Evolutionary conservation across 106 monocot genomes (phyloP).

Genomic region (Dioscorea alata): DNA sequence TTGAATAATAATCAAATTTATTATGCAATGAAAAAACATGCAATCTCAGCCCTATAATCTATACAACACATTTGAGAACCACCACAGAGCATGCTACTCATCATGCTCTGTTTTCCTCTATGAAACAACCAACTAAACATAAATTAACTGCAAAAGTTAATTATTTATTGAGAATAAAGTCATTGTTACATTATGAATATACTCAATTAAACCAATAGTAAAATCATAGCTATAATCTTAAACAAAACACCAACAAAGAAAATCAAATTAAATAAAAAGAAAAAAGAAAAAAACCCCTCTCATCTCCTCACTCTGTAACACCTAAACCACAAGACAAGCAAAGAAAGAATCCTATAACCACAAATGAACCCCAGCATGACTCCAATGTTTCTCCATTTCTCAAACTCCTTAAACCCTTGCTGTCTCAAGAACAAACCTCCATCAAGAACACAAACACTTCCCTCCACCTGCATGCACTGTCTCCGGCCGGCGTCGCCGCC

Average conservation of each 20-base stretch:
- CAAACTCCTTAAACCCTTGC: slow-evolving; percentile 44
- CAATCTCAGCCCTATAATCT: too few relatives aligned
- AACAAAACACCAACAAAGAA: background rate
- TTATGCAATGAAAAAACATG: too few relatives aligned
- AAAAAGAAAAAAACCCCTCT: background rate
- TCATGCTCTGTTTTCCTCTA: too few relatives aligned
- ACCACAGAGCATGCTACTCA: too few relatives aligned
- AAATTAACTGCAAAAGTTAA: too few relatives aligned
- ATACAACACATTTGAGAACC: too few relatives aligned
- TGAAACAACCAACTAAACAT: too few relatives aligned
- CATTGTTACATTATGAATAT: too few relatives aligned
- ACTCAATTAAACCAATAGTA: too few relatives aligned
- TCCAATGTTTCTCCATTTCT: slow-evolving; percentile 49
- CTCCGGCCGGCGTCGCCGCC: slow-evolving; percentile 43
- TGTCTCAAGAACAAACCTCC: slow-evolving; percentile 55
- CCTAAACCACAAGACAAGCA: slow-evolving; percentile 58
- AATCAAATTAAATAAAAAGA: background rate
- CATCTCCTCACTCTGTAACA: slow-evolving; percentile 49
- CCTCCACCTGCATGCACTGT: slow-evolving; percentile 30
- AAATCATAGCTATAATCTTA: too few relatives aligned
- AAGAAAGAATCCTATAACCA: slow-evolving; percentile 64
- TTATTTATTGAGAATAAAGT: too few relatives aligned
- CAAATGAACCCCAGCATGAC: slow-evolving; percentile 61
- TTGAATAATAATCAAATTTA: too few relatives aligned
- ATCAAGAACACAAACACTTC: slow-evolving; percentile 33